Percentiles rank a stretch among this genome's conserved stretches.
Evolutionary conservation across 257 asterid genomes (phyloP).

Genomic region (Primulina huaijiensis): DNA sequence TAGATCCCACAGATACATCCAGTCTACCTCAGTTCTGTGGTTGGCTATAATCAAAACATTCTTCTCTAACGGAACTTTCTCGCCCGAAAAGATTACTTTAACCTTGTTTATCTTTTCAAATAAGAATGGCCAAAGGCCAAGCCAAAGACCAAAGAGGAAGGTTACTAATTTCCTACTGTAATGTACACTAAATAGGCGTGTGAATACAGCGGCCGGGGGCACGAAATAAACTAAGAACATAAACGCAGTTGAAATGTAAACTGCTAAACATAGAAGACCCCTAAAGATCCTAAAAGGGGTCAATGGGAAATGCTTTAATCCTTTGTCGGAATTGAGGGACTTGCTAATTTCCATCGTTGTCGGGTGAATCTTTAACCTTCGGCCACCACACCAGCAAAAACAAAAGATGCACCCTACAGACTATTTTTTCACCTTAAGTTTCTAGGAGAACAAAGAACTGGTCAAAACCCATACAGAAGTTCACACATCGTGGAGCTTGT

Average conservation of each 20-base stretch:
- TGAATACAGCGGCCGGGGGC: conserved; percentile 44
- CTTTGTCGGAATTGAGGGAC: conserved; percentile 37
- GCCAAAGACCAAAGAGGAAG: conserved; percentile 73
- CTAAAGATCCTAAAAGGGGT: conserved; percentile 60
- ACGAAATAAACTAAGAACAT: conserved; percentile 66
- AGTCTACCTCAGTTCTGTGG: conserved; percentile 94
- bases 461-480: too few relatives aligned
- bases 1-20: conserved; percentile 97
- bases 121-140: conserved; percentile 92
- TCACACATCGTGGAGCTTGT: too few relatives aligned
- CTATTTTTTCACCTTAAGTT: conserved; percentile 10
- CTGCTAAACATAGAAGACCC: conserved; percentile 59
- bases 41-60: conserved; percentile 73
- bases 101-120: conserved; percentile 84
- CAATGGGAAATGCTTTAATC: conserved; percentile 57
- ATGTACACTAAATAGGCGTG: conserved; percentile 65
- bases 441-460: conserved; percentile 6
- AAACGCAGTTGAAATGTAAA: conserved; percentile 67
- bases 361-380: conserved; percentile 9
- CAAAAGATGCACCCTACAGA: conserved; percentile 16
- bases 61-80: conserved; percentile 59
- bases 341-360: conserved; percentile 37
- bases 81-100: conserved; percentile 79
- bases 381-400: conserved; percentile 12
- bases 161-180: conserved; percentile 70